A percentile compares a stretch with the other conserved stretches of the same genome.
Conservation (phyloP, 2,329 filamentous ascomycete genomes). For the Corniculantispora saksenae region DNA sequence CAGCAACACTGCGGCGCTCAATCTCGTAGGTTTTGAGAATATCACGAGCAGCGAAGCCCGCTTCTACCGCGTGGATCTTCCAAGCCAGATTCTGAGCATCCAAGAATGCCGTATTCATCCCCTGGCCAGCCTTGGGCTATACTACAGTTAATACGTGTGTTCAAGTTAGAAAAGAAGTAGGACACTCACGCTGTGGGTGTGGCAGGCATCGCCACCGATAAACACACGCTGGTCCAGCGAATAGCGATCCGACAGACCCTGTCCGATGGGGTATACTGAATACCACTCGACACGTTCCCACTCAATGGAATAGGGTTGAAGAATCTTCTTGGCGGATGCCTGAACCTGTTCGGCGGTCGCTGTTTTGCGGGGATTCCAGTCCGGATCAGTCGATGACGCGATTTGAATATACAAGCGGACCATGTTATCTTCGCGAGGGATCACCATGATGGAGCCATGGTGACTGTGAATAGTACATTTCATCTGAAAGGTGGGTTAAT, state of each 20-base stretch:
- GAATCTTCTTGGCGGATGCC: constrained; percentile 62
- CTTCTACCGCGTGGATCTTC: constrained; percentile 92
- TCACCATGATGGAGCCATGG: constrained; percentile 76
- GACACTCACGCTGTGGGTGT: constrained; percentile 68
- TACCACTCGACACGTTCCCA: constrained; percentile 73
- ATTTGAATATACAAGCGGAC: constrained; percentile 72
- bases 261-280: constrained; percentile 75
- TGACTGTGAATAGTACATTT: constrained; percentile 76
- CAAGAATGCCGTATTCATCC: constrained; percentile 78
- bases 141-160: constrained; percentile 33
- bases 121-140: constrained; percentile 75
- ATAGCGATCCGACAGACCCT: constrained; percentile 69
- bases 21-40: constrained; percentile 83
- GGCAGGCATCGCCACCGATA: constrained; percentile 75
- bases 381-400: constrained; percentile 59
- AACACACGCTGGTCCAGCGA: constrained; percentile 71
- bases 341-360: constrained; percentile 66
- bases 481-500: constrained; percentile 47
- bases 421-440: constrained; percentile 69
- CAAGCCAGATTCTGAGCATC: constrained; percentile 89
- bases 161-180: constrained; percentile 49
- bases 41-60: constrained; percentile 73
- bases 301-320: constrained; percentile 66
- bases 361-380: constrained; percentile 63
- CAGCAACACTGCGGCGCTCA: constrained; percentile 82